Conservation (phyloP, 176 grass and related monocot genomes). For the Eleusine indica region DNA sequence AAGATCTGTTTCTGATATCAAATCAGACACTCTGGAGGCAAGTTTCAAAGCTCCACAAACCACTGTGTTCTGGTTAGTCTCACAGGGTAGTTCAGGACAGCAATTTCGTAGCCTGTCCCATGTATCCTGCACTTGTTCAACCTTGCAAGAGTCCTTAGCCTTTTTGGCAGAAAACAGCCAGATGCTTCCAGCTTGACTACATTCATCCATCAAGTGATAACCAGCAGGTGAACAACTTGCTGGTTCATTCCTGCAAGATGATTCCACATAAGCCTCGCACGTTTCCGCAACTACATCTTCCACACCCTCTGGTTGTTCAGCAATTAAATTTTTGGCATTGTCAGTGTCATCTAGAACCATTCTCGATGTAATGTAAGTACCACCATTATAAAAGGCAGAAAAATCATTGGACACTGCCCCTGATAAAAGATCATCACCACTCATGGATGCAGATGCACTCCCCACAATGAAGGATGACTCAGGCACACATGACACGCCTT, state of each 20-base stretch:
- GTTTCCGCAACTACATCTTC: slow-evolving; percentile 52
- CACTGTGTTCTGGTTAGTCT: slow-evolving; percentile 51
- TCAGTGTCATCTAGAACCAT: slow-evolving; percentile 35
- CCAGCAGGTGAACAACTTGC: slow-evolving; percentile 54
- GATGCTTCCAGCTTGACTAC: slow-evolving; percentile 71
- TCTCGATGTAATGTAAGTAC: slow-evolving; percentile 7
- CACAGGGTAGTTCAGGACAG: slow-evolving; percentile 49
- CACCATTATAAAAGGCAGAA: slow-evolving; percentile 17
- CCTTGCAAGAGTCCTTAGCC: slow-evolving; percentile 42
- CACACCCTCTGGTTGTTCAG: slow-evolving; percentile 31
- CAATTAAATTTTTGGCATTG: slow-evolving; percentile 27
- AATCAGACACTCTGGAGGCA: slow-evolving; percentile 60
- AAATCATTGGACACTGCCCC: slow-evolving; percentile 47
- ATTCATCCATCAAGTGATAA: slow-evolving; percentile 87
- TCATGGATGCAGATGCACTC: slow-evolving; percentile 48
- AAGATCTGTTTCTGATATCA: slow-evolving; percentile 84
- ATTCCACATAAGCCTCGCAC: slow-evolving; percentile 56
- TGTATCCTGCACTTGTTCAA: slow-evolving; percentile 66
- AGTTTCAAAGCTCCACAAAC: slow-evolving; percentile 58
- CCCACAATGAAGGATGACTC: slow-evolving; percentile 68
- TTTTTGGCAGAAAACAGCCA: slow-evolving; percentile 49
- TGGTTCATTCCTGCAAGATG: slow-evolving; percentile 42
- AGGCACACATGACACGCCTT: slow-evolving; percentile 68
- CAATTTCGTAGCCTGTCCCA: slow-evolving; percentile 70
- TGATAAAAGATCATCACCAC: slow-evolving; percentile 53